phyloP scores from a whole-genome alignment of 176 grass and related monocot species.

The Stipa capillata region DNA sequence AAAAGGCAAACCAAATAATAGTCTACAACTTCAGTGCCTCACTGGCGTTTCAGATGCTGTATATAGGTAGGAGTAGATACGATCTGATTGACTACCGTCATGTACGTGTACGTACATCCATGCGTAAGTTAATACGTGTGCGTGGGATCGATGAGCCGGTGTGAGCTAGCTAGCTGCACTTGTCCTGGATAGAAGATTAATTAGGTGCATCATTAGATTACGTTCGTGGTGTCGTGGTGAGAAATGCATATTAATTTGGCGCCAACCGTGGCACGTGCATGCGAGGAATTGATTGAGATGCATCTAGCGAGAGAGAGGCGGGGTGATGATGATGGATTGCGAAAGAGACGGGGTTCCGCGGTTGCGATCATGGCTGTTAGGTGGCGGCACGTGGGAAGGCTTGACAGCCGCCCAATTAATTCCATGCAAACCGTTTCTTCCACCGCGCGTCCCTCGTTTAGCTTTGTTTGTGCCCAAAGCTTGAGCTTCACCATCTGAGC shows the following conservation, averaged over 20 bases:
- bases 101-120: not conserved
- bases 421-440: not conserved
- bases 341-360: not conserved
- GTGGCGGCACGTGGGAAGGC: constrained; percentile 28
- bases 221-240: not conserved
- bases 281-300: not conserved
- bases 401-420: not conserved
- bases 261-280: constrained; percentile 20
- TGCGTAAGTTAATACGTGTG: not conserved
- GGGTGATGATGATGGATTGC: too few species aligned
- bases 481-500: too few species aligned
- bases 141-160: not conserved
- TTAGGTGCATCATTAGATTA: not conserved
- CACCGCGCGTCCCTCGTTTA: too few species aligned
- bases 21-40: too few species aligned
- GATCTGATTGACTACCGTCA: too few species aligned
- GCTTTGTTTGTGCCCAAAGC: too few species aligned
- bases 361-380: not conserved
- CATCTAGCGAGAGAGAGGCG: not conserved
- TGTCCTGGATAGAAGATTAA: not conserved
- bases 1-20: not conserved
- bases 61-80: too few species aligned
- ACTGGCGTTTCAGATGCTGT: too few species aligned
- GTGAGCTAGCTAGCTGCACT: not conserved
- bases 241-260: not conserved